Evolutionary conservation across 2,329 filamentous ascomycete genomes (phyloP).

Genomic region (Daldinia eschscholtzii): DNA sequence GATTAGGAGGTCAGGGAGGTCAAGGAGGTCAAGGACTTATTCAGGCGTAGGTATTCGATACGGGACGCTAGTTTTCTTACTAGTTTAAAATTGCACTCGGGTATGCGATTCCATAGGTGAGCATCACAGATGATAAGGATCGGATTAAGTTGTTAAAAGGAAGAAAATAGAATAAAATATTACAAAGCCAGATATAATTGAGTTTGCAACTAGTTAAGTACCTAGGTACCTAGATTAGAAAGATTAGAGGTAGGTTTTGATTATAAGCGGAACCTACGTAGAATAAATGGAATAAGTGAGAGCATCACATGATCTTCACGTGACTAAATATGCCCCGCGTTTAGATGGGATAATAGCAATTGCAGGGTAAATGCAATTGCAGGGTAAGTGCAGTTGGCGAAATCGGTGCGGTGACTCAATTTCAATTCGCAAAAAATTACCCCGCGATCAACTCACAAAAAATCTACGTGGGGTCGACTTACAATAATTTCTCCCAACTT

Average conservation of each 20-base stretch:
- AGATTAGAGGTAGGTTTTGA: no score
- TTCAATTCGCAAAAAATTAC: conserved; percentile 39
- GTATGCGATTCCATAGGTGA: neutral
- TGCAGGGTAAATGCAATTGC: conserved; percentile 1
- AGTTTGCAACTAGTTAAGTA: neutral
- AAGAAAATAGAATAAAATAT: neutral
- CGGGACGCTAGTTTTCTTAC: conserved; percentile 1
- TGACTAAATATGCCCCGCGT: conserved; percentile 29
- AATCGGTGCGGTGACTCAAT: conserved; percentile 13
- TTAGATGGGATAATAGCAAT: conserved; percentile 13
- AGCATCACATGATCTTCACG: conserved; percentile 22
- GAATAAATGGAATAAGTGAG: no score
- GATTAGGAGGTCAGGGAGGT: neutral
- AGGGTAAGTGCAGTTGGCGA: conserved; percentile 7
- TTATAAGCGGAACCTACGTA: no score
- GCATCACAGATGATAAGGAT: neutral
- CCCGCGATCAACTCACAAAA: conserved; percentile 42
- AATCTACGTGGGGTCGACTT: conserved; percentile 17
- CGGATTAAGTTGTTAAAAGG: neutral
- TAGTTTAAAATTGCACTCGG: neutral
- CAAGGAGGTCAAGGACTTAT: neutral
- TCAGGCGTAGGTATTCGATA: conserved; percentile 10
- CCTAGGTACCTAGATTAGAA: no score
- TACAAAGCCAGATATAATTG: neutral
- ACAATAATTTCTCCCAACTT: conserved; percentile 11